A percentile compares a stretch with the other conserved stretches of the same genome.
Conservation (phyloP, 1,284 basidiomycete genomes). For the Ceratobasidium sp. region DNA sequence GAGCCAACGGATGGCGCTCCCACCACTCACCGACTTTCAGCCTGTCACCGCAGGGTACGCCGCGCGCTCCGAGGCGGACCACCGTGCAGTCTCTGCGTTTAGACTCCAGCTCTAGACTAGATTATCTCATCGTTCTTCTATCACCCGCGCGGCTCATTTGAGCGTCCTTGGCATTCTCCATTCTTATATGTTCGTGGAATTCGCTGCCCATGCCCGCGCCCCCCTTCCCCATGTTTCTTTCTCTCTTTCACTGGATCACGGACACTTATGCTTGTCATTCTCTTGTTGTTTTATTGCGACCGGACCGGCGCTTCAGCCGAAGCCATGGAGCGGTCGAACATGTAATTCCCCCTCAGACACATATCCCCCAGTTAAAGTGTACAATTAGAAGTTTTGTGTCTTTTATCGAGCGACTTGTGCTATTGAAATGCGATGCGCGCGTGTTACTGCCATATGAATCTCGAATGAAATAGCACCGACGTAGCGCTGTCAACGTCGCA, state of each 20-base stretch:
- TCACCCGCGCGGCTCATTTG: no score
- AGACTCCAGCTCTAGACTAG: conserved; percentile 14
- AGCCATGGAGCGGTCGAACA: conserved; percentile 34
- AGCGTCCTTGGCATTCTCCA: no score
- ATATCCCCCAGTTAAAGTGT: not conserved
- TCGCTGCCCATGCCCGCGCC: no score
- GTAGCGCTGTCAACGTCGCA: no score
- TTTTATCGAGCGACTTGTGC: not conserved
- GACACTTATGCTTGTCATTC: not conserved
- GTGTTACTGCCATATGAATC: no score
- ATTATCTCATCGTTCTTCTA: no score
- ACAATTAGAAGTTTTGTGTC: not conserved
- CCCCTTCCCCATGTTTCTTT: no score
- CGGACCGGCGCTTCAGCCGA: conserved; percentile 36
- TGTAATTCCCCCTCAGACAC: not conserved
- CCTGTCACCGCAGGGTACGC: not conserved
- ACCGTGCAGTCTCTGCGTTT: conserved; percentile 27
- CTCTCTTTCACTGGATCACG: no score
- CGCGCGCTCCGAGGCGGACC: conserved; percentile 17
- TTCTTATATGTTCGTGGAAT: no score
- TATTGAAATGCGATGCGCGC: no score
- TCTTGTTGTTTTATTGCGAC: conserved; percentile 6
- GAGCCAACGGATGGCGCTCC: not conserved
- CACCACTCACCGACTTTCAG: not conserved
- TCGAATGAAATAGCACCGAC: no score